Percentiles rank a stretch among this genome's conserved stretches.
Conservation (phyloP, 2,329 filamentous ascomycete genomes). For the Phaeosphaeria sp. region DNA sequence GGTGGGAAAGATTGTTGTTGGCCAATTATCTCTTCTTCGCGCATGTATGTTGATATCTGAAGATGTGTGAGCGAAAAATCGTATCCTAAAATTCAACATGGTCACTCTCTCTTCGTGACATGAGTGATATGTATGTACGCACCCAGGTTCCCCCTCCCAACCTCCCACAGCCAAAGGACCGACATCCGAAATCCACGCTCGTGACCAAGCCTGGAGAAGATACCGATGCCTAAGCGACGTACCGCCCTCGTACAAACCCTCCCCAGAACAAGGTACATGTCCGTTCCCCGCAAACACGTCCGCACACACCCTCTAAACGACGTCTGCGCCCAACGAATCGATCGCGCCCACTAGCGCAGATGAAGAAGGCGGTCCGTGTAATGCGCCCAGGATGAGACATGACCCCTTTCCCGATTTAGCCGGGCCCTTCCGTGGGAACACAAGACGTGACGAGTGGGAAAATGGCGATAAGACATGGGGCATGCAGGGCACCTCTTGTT, state of each 20-base stretch:
- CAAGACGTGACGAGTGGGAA: neutral
- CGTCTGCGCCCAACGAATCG: neutral
- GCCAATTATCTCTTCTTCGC: neutral
- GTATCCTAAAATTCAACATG: no score
- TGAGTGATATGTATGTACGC: neutral
- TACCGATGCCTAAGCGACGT: neutral
- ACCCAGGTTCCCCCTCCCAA: neutral
- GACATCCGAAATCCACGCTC: neutral
- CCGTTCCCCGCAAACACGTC: conserved; percentile 1
- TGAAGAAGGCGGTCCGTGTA: neutral
- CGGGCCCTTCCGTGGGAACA: neutral
- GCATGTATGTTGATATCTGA: neutral
- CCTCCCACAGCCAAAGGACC: neutral
- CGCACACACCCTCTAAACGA: neutral
- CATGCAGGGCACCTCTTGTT: neutral
- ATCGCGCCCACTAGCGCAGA: neutral
- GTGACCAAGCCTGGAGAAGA: neutral
- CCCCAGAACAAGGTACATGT: neutral
- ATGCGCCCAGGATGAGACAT: neutral
- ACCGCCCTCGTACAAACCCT: neutral
- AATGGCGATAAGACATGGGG: neutral
- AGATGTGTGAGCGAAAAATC: neutral
- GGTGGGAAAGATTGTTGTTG: neutral
- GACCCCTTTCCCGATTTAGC: conserved; percentile 1
- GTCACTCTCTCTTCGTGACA: no score